phyloP scores from a whole-genome alignment of 306 rosid genomes.

The Rubus parviflorus region DNA sequence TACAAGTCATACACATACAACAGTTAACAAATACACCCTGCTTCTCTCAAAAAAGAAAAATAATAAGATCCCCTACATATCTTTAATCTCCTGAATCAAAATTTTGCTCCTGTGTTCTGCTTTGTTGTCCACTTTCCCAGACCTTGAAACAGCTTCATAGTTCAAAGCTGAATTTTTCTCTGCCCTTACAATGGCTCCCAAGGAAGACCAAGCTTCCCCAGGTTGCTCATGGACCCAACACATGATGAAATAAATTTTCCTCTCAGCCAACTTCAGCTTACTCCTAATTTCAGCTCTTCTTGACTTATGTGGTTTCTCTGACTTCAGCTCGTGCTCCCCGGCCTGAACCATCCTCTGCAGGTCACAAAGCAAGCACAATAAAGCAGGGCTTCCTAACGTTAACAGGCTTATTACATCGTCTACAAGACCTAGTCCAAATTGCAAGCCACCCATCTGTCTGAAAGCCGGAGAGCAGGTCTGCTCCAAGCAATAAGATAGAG shows the following conservation, averaged over 20 bases:
- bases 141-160: constrained; percentile 36
- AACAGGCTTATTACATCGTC: constrained; percentile 60
- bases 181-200: constrained; percentile 55
- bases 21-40: neutral
- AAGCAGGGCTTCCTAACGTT: constrained; percentile 52
- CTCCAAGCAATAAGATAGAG: constrained; percentile 72
- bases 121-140: constrained; percentile 37
- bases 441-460: constrained; percentile 68
- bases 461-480: constrained; percentile 75
- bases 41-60: neutral
- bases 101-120: constrained; percentile 42
- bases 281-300: constrained; percentile 45
- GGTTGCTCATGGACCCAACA: constrained; percentile 93
- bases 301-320: constrained; percentile 48
- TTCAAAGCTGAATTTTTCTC: constrained; percentile 61
- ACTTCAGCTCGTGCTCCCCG: constrained; percentile 57
- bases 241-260: constrained; percentile 72
- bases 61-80: neutral
- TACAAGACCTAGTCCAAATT: constrained; percentile 58
- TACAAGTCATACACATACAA: neutral
- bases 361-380: constrained; percentile 65
- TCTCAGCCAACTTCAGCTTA: constrained; percentile 65
- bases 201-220: constrained; percentile 69
- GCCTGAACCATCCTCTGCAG: constrained; percentile 61
- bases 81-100: constrained; percentile 65